These are phyloP conservation scores for Ramularia collo-cygni DNA, from an alignment of 2,329 filamentous ascomycete genomes.

Conservation along the genomic window DNA sequence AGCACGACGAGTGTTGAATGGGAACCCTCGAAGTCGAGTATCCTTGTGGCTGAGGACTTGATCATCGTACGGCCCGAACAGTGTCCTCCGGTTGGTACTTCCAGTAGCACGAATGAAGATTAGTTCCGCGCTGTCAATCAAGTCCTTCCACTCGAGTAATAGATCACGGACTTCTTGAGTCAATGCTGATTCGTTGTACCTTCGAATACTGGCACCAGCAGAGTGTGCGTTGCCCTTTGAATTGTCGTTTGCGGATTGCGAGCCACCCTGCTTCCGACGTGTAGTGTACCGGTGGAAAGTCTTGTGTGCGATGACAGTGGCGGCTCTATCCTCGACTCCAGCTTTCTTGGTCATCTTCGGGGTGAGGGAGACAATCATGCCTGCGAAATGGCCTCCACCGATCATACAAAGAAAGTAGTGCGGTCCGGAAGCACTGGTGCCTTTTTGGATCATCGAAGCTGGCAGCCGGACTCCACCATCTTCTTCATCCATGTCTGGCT, in stretches of 20 bases:
- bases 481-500: slow-evolving; percentile 36
- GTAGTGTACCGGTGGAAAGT: slow-evolving; percentile 98
- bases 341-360: slow-evolving; percentile 68
- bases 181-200: slow-evolving; percentile 90
- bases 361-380: slow-evolving; percentile 85
- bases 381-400: slow-evolving; percentile 93
- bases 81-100: slow-evolving; percentile 72
- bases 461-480: slow-evolving; percentile 53
- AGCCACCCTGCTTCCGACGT: slow-evolving; percentile 88
- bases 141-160: slow-evolving; percentile 72
- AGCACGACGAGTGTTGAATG: slow-evolving; percentile 84
- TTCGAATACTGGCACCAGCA: slow-evolving; percentile 78
- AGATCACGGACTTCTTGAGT: slow-evolving; percentile 80
- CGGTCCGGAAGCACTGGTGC: slow-evolving; percentile 58
- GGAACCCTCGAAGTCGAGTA: slow-evolving; percentile 73
- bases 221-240: slow-evolving; percentile 93
- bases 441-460: slow-evolving; percentile 26
- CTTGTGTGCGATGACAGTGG: slow-evolving; percentile 87
- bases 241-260: slow-evolving; percentile 88
- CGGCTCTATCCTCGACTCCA: slow-evolving; percentile 72
- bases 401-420: slow-evolving; percentile 99
- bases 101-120: slow-evolving; percentile 88
- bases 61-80: slow-evolving; percentile 87
- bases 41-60: slow-evolving; percentile 78
- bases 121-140: slow-evolving; percentile 78